Evolutionary conservation across 106 monocot genomes (phyloP), one percentile per base, ranked within the genome.

Genomic region (Acanthochlamys bracteata): DNA sequence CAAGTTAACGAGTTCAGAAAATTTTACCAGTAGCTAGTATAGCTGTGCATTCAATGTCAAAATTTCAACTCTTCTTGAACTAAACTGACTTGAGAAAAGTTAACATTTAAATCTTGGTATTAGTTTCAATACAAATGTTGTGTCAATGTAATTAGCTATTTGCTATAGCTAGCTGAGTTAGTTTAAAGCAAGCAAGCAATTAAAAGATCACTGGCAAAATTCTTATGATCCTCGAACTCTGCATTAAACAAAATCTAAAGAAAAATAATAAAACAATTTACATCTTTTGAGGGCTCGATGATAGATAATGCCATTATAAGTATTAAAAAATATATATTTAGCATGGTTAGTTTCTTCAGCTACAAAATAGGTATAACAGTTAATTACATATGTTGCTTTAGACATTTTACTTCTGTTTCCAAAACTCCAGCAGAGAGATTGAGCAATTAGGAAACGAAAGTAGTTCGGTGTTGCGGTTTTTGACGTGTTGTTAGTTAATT

Each of bases 251-350:
- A 56, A 20, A 56, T 10, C 19, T 21, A 23, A 56, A 23, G 1
- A 23, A 20, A 19, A 56, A 23, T 20, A 9, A 56, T 7, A 20
- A 56, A 56, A 20, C 22, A 10, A 56, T 51, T 11, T 20, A 9
- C 19, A 11, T 56, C 20, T 56, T 56, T 56, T 56, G 4, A 56
- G 56, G 56, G 56, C 56, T 56, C 56, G 56, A 56, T n/a, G n/a
- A n/a, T n/a, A 19, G 56, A 56, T 56, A 56, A 56, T 56, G 56
- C 56, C 19, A 10, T 23, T 33, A 33, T 33, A 33, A 33, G 1
- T 33, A 33, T 33, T 33, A 55, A 55, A 55, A 16, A 20, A 33
- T 33, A 6, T 33, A 33, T 1, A 33, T 33, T 33, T 6, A 33
- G 33, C 33, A 3, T 33, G 6, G 33, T 33, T 33, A 33, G 33